phyloP scores from a whole-genome alignment of 768 basidiomycete species.

The Hortiboletus flavorubellus region DNA sequence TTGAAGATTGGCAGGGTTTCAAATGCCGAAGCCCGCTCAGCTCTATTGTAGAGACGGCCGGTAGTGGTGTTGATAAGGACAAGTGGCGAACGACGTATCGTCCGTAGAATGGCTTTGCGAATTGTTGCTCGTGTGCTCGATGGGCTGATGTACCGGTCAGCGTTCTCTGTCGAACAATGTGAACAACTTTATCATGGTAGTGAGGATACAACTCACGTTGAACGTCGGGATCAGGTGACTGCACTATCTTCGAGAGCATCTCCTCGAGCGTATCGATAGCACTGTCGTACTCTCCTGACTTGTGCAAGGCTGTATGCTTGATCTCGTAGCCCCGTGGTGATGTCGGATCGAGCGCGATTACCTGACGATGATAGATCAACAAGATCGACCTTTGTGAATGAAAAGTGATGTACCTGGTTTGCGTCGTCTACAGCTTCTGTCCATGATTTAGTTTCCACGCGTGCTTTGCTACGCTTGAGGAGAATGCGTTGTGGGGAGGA shows the following conservation, averaged over 20 bases:
- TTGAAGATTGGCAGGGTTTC: too few relatives aligned
- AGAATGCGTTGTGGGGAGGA: too few relatives aligned
- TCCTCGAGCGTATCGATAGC: not conserved
- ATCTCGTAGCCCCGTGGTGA: not conserved
- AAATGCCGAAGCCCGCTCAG: not conserved
- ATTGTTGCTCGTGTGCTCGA: not conserved
- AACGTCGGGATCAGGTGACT: not conserved
- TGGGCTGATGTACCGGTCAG: not conserved
- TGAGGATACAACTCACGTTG: not conserved
- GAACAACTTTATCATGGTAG: not conserved
- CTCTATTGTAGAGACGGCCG: not conserved
- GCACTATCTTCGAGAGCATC: not conserved
- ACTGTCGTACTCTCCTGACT: not conserved
- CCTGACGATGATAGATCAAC: not conserved
- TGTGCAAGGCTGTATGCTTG: not conserved
- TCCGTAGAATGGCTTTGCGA: not conserved
- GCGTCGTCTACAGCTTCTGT: not conserved
- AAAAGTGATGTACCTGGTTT: not conserved
- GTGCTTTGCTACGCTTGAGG: too few relatives aligned
- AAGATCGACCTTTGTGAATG: not conserved
- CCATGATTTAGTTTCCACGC: too few relatives aligned
- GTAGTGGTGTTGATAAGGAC: not conserved
- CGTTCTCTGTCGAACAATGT: not conserved
- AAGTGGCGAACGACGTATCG: not conserved
- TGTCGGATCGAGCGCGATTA: not conserved